A percentile compares a stretch with the other conserved stretches of the same genome.
Conservation (phyloP, 2,329 filamentous ascomycete species). For the Fusarium sp. region DNA sequence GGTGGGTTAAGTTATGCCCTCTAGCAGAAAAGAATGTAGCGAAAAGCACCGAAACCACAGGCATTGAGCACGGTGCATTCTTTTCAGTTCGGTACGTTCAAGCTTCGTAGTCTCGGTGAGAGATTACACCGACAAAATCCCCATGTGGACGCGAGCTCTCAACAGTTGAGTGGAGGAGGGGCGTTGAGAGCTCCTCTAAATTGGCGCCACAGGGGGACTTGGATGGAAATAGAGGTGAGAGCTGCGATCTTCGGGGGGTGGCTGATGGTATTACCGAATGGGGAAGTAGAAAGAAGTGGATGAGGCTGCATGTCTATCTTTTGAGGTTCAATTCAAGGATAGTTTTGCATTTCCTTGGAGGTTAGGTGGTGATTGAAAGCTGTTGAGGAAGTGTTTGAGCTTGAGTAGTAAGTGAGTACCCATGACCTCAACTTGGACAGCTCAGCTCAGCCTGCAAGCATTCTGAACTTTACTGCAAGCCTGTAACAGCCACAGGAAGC, state of each 20-base stretch:
- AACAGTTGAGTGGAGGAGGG: constrained; percentile 40
- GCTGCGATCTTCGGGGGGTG: constrained; percentile 27
- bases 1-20: not conserved
- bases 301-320: constrained; percentile 10
- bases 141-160: constrained; percentile 30
- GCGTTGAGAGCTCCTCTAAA: constrained; percentile 32
- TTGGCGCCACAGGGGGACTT: constrained; percentile 26
- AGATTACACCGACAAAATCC: constrained; percentile 35
- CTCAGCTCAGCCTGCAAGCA: constrained; percentile 16
- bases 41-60: too few species aligned
- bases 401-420: not conserved
- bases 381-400: not conserved
- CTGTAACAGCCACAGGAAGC: not conserved
- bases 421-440: not conserved
- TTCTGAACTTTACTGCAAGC: not conserved
- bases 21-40: too few species aligned
- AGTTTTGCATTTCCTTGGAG: not conserved
- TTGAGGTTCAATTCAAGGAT: not conserved
- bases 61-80: too few species aligned
- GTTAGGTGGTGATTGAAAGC: not conserved
- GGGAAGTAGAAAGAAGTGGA: constrained; percentile 2
- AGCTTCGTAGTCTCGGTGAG: constrained; percentile 28
- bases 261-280: constrained; percentile 16
- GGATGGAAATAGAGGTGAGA: constrained; percentile 22
- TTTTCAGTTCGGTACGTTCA: not conserved